These are phyloP conservation scores for Aspergillus panamensis DNA, from an alignment of 495 filamentous ascomycete genomes.

Conservation along the genomic window DNA sequence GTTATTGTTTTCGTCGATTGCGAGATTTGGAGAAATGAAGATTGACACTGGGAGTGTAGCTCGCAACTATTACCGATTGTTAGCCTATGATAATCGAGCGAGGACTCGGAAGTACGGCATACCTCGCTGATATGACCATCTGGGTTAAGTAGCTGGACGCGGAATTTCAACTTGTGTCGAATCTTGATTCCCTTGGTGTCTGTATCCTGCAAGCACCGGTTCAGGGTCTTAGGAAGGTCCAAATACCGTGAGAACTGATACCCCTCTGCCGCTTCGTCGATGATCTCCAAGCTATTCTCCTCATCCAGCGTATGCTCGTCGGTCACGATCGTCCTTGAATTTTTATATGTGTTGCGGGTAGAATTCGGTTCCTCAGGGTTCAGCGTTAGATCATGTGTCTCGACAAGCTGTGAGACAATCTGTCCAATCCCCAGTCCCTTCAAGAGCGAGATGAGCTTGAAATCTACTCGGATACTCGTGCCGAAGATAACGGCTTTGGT, in stretches of 20 bases:
- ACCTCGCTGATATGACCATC: slow-evolving; percentile 91
- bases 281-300: slow-evolving; percentile 60
- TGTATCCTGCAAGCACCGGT: slow-evolving; percentile 79
- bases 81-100: slow-evolving; percentile 4
- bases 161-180: slow-evolving; percentile 80
- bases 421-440: slow-evolving; percentile 82
- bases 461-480: slow-evolving; percentile 72
- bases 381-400: slow-evolving; percentile 66
- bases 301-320: slow-evolving; percentile 61
- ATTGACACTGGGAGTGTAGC: slow-evolving; percentile 82
- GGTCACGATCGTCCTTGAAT: slow-evolving; percentile 56
- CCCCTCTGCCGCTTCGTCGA: slow-evolving; percentile 72
- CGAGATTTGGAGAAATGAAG: slow-evolving; percentile 89
- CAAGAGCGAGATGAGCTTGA: slow-evolving; percentile 75
- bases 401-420: slow-evolving; percentile 69
- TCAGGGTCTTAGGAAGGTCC: slow-evolving; percentile 71
- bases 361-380: slow-evolving; percentile 49
- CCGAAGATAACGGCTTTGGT: slow-evolving; percentile 91
- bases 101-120: slow-evolving; percentile 16
- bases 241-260: slow-evolving; percentile 69
- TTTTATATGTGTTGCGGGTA: slow-evolving; percentile 55
- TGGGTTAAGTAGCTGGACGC: slow-evolving; percentile 84
- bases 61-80: slow-evolving; percentile 53
- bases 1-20: slow-evolving; percentile 75
- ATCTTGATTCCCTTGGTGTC: slow-evolving; percentile 81